Base-by-base conservation (phyloP, 192 early-diverging fungal genomes). In the Podila minutissima region DNA sequence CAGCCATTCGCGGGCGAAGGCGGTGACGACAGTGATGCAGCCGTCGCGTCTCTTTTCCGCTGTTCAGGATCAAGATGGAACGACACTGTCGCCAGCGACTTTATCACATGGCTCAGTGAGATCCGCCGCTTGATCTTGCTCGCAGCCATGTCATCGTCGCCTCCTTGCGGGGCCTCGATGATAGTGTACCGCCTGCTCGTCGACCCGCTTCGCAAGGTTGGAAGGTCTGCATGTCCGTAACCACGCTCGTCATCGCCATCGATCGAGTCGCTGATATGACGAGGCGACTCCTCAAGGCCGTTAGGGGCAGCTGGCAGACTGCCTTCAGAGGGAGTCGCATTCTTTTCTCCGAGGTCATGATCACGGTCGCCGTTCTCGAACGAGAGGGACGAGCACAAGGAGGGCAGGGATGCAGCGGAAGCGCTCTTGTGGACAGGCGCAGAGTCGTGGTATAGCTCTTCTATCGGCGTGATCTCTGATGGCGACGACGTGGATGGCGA, bases 61-160 rank as follows among this genome's bases (percentile, higher is more conserved):
- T 64, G 70, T 20, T 33, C 28, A 10, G 58, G 57, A 24, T 67
- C 38, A 53, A 53, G 55, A 66, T 66, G 3, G 48, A 32, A 19
- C 22, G 64, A 12, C 31, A 72, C 32, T 49, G n/a, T 32, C 17
- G 70, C 35, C 31, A 79, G 37, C 0, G 77, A 72, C 38, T 57
- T 62, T 2, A 81, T n/a, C 15, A 73, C 62, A 26, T 81, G 60
- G 50, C 66, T 69, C 22, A 81, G 35, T 2, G 77, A 81, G 15
- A 81, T 69, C 8, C 77, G 62, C 19, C 77, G 29, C 41, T 72
- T 81, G 50, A 69, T 22, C 49, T 76, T 76, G 49, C 24, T 35
- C 22, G 37, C 26, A 1, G 46, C 65, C 38, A 33, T 22, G n/a
- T n/a, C 49, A 26, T 50, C 64, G 17, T 20, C 10, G 5, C 2